A percentile compares a stretch with the other conserved stretches of the same genome.
Evolutionary conservation across 2,329 filamentous ascomycete genomes (phyloP).

Genomic region (Fusarium falciforme): DNA sequence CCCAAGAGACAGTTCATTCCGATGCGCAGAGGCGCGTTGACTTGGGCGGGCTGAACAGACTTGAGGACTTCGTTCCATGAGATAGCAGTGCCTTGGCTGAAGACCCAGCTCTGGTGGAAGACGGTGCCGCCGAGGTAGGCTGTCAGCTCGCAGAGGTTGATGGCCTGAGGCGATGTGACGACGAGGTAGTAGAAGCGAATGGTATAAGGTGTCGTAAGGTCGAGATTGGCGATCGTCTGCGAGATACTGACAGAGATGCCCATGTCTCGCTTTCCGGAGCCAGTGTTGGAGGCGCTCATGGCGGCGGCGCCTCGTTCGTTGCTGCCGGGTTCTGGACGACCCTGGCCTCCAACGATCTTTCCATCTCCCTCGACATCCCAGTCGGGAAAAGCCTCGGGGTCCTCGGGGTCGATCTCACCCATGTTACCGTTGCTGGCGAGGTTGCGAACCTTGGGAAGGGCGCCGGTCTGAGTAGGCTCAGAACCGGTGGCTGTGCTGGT

Average conservation of each 20-base stretch:
- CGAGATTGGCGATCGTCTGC: slow-evolving; percentile 3
- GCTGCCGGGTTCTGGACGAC: background rate
- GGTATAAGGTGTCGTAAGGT: slow-evolving; percentile 14
- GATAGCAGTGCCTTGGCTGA: background rate
- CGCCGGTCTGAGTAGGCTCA: background rate
- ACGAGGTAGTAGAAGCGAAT: slow-evolving; percentile 24
- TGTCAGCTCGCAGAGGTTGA: slow-evolving; percentile 10
- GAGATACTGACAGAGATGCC: slow-evolving; percentile 3
- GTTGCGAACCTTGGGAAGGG: background rate
- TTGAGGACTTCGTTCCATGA: slow-evolving; percentile 7
- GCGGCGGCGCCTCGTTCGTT: background rate
- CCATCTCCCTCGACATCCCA: slow-evolving; percentile 1
- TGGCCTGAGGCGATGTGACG: background rate
- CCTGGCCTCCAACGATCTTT: slow-evolving; percentile 1
- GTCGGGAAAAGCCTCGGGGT: background rate
- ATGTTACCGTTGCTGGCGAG: slow-evolving; percentile 3
- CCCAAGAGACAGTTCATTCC: slow-evolving; percentile 1
- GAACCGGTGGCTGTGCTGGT: background rate
- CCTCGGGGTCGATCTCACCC: background rate
- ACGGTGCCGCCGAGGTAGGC: slow-evolving; percentile 14
- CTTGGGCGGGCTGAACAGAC: background rate
- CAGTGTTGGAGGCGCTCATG: background rate
- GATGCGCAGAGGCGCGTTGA: background rate
- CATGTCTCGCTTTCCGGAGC: slow-evolving; percentile 5
- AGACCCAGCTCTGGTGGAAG: slow-evolving; percentile 5